phyloP scores from a whole-genome alignment of 176 grass and related monocot genomes.

The Oryza nivara region DNA sequence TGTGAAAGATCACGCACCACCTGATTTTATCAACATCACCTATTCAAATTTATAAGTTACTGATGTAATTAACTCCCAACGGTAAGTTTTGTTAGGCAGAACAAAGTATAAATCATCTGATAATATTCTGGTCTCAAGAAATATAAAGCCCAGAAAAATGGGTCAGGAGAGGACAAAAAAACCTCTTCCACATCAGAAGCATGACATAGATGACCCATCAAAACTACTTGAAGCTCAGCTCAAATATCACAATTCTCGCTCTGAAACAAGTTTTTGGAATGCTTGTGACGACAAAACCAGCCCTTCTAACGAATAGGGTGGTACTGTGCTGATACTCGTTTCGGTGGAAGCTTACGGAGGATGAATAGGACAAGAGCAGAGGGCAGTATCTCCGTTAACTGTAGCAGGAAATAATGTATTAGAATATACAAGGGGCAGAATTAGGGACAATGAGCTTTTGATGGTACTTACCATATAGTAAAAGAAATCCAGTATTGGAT shows the following conservation, averaged over 20 bases:
- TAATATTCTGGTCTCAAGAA: not conserved
- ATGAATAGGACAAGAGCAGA: conserved; percentile 87
- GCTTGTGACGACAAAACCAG: conserved; percentile 11
- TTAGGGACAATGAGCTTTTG: conserved; percentile 18
- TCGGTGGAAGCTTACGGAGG: conserved; percentile 84
- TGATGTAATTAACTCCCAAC: not conserved
- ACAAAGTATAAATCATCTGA: not conserved
- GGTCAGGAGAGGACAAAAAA: not conserved
- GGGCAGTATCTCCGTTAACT: conserved; percentile 87
- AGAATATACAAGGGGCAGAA: conserved; percentile 26
- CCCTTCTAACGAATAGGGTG: conserved; percentile 60
- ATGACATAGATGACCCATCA: not conserved
- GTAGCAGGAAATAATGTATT: conserved; percentile 35
- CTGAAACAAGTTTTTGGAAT: not conserved
- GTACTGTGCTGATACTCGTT: conserved; percentile 68
- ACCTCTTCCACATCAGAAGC: not conserved
- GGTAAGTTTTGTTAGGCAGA: not conserved
- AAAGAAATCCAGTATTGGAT: conserved; percentile 83
- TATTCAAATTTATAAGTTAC: not conserved
- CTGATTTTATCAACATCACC: conserved; percentile 7
- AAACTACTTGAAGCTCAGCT: conserved; percentile 18
- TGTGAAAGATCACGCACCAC: not conserved
- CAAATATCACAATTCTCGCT: conserved; percentile 27
- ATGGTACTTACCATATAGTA: conserved; percentile 80
- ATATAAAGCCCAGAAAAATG: not conserved